Evolutionary conservation across 352 stramenopile genomes (phyloP), one percentile per base, ranked within the genome.

Genomic region (Blastocystis sp.): DNA sequence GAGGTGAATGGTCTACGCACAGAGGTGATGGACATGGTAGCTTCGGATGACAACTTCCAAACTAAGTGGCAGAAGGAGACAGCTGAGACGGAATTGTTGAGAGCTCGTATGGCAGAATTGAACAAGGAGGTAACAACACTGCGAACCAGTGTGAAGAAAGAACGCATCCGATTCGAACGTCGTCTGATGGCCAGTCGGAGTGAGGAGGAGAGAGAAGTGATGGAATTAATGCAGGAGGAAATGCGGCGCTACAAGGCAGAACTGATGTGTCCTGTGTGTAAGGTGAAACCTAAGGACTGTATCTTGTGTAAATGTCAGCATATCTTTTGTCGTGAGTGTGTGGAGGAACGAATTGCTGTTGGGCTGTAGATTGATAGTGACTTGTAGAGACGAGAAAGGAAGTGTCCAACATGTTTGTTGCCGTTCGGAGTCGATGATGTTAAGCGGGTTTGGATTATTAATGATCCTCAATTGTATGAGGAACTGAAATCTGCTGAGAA

Each of bases 341-440:
- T 84, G 35, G 73, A 84, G 11, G 73, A 84, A 37, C 19, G 73
- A 13, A 84, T 84, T 60, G 17, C 51, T 2, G 73, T 84, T 19
- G 27, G 51, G 1, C 0, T 22, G 24, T 22, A 13, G 13, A n/a
- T 33, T 33, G 3, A 17, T 30, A 11, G 51, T 84, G 51, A 84
- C 24, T 7, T n/a, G 27, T 89, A 89, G 78, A 76, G 58, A 40
- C 56, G 78, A 42, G 78, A 89, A 48, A 30, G 78, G 22, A 89
- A 89, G 53, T 89, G 78, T 30, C 78, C 78, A 11, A 42, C 53
- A 0, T 89, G 78, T 33, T 27, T 89, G 54, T 33, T 89, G 19
- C 78, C 78, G 1, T 89, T 89, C n/a, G 78, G 78, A 11, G 42
- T 64, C 17, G 66, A 89, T 56, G 78, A 89, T 78, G 66, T 70